Base-by-base conservation (phyloP, 2,329 filamentous ascomycete genomes). In the Neocucurbitaria cava region DNA sequence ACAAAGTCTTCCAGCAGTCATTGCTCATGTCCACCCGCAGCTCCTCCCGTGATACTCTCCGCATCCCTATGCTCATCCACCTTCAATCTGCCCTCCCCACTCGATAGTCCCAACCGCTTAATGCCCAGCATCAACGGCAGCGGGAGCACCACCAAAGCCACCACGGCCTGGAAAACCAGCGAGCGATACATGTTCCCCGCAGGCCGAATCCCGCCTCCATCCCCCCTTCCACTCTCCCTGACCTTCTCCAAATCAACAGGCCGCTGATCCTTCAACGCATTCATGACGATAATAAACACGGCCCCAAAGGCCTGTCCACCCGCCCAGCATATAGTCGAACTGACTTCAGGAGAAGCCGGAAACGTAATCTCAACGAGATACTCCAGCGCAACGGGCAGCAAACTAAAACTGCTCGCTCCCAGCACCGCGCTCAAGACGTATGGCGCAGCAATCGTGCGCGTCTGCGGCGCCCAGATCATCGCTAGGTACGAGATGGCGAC, bases 331-430 rank as follows among this genome's bases (percentile, higher is more conserved):
- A 96, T 81, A 24, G 90, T 92, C 58, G 87, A 90, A 0, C 90
- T 91, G 40, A 97, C 85, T 76, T 96, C 94, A 0, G 95, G 93
- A 36, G 87, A 89, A 23, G 96, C 86, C 0, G 95, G 95, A 69
- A 95, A 91, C 5, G 90, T 92, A 54, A 96, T 84, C 74, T 98
- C 92, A 46, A 91, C 90, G 15, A 97, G 80, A 65, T 90, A 92
- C 76, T 99, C 95, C 45, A 98, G 83, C 5, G 87, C 90, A 33
- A 96, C 85, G 3, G 95, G 95, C 0, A 98, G 83, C 3, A 98
- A 79, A 18, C 84, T 84, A 77, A 98, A 98, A 9, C 84, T 87
- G 0, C 91, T 79, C 1, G 92, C 92, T 40, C 95, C 95, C 3
- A 96, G 81, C 15, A 96, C 58, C 2, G 88, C 86, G 61, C 91